Percentiles rank a stretch among this genome's conserved stretches.
Evolutionary conservation across 2,329 filamentous ascomycete genomes (phyloP).

Genomic region (Fusarium coffeatum): DNA sequence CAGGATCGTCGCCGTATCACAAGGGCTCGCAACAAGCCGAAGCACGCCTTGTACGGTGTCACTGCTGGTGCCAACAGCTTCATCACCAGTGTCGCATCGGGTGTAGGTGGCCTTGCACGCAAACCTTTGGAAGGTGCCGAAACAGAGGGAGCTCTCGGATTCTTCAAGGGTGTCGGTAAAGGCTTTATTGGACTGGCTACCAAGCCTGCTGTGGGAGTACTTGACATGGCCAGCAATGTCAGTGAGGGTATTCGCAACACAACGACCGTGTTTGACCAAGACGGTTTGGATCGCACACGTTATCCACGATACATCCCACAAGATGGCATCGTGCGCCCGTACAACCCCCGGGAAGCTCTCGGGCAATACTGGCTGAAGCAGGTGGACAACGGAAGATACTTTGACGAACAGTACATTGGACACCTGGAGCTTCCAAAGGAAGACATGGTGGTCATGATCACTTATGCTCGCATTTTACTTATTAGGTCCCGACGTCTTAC

Average conservation of each 20-base stretch:
- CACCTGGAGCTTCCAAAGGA: constrained; percentile 91
- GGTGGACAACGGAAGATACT: constrained; percentile 95
- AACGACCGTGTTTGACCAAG: constrained; percentile 95
- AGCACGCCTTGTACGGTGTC: constrained; percentile 96
- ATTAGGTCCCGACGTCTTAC: constrained; percentile 86
- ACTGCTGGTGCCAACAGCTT: constrained; percentile 96
- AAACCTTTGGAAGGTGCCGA: constrained; percentile 97
- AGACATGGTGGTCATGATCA: constrained; percentile 91
- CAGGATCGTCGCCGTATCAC: constrained; percentile 96
- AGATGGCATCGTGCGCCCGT: constrained; percentile 94
- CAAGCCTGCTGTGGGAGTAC: constrained; percentile 95
- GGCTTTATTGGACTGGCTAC: constrained; percentile 94
- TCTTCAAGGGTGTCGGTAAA: constrained; percentile 98
- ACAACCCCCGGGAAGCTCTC: constrained; percentile 92
- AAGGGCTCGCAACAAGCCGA: constrained; percentile 90
- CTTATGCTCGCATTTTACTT: constrained; percentile 87
- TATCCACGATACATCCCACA: constrained; percentile 90
- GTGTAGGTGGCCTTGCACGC: constrained; percentile 90
- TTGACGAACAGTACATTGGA: constrained; percentile 96
- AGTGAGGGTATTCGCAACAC: constrained; percentile 98
- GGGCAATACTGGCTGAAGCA: constrained; percentile 99
- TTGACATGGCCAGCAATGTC: constrained; percentile 96
- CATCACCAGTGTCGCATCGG: constrained; percentile 90
- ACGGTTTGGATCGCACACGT: constrained; percentile 94
- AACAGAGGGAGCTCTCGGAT: constrained; percentile 91